Conservation (phyloP, 208 protist genomes). For the Acanthamoeba royreba region DNA sequence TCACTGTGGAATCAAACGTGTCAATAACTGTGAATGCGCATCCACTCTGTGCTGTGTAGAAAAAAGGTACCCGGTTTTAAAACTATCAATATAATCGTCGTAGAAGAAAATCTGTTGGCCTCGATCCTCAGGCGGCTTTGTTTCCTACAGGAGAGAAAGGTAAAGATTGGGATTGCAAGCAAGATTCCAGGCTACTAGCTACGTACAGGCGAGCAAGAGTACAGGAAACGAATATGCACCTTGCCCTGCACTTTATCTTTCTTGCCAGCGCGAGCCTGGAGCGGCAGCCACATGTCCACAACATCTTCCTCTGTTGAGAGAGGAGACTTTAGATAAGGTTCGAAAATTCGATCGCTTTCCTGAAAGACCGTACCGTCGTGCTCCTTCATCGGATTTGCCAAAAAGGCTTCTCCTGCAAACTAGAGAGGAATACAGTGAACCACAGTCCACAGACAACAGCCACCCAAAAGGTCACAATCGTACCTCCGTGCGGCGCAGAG, state of each 20-base stretch:
- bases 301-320: background rate
- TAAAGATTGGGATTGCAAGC: background rate
- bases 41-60: background rate
- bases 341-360: background rate
- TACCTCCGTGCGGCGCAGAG: background rate
- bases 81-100: slow-evolving; percentile 10
- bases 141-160: background rate
- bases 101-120: slow-evolving; percentile 26
- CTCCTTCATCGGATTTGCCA: background rate
- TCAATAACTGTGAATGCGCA: background rate
- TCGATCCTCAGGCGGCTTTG: background rate
- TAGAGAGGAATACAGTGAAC: background rate
- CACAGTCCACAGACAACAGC: too few species aligned
- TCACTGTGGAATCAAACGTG: background rate
- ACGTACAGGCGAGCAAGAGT: background rate
- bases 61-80: background rate
- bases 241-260: background rate
- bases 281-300: background rate
- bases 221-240: background rate
- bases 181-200: background rate
- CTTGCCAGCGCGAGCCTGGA: background rate
- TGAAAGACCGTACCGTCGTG: background rate
- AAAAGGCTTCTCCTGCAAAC: background rate
- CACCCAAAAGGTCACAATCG: background rate
- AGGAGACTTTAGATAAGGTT: background rate